Evolutionary conservation across 495 filamentous ascomycete genomes (phyloP), one percentile per base, ranked within the genome.

Genomic region (Annulohypoxylon nitens): DNA sequence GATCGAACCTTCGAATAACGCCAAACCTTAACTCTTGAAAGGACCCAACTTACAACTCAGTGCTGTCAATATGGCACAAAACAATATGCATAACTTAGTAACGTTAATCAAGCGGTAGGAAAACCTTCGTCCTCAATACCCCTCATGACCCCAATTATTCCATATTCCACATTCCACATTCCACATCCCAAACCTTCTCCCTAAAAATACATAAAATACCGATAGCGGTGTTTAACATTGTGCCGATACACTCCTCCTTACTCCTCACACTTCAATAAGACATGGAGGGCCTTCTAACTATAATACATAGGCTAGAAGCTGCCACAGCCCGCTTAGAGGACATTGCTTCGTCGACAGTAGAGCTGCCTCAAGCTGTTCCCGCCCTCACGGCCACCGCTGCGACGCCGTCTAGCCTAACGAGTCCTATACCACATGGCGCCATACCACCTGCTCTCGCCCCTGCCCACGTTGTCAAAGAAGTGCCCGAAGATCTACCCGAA

Each of bases 91-190:
- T 86, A 98, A 98, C 79, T 83, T 99, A 68, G 96, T 93, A 48
- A 98, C 96, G 61, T 88, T 99, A 74, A 97, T 99, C 86, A 99
- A 99, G 88, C 90, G 96, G 96, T 98, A 88, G 75, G 88, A 1
- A 8, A 7, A n/a, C 4, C 41, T 14, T 12, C 16, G 1, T 20
- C 65, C 16, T 54, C 18, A 10, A 20, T 57, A 26, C 4, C 30
- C 65, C 16, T 54, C 18, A 10, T 20, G 53, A 26, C 4, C 30
- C 26, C 34, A 23, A 10, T 1, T 9, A 37, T 34, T 16, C 20
- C 0, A 23, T 9, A 37, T 34, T 16, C 20, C 0, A 23, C 20
- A 23, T 23, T 1, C 12, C 9, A 18, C 34, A 2, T 45, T 50
- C 30, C 61, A 6, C 68, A 11, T 33, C 14, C 50, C 12, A 23